Conservation (phyloP, 352 stramenopile species). For the Globisporangium okanoganense region DNA sequence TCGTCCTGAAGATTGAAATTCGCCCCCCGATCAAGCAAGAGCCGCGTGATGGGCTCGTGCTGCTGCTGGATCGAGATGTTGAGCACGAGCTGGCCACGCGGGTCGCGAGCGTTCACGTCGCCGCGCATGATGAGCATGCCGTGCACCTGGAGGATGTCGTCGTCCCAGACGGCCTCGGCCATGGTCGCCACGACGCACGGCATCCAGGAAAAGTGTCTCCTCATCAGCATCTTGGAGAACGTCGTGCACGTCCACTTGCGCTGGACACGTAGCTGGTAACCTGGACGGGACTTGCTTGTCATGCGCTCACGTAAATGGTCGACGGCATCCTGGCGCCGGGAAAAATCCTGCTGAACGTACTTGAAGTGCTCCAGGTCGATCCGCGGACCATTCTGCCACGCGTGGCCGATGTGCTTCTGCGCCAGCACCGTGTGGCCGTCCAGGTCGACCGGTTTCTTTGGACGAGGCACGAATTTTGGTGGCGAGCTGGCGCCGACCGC, state of each 20-base stretch:
- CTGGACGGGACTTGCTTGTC: conserved; percentile 49
- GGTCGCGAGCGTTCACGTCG: conserved; percentile 55
- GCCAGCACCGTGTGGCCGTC: conserved; percentile 32
- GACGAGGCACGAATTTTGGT: conserved; percentile 17
- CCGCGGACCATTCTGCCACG: conserved; percentile 56
- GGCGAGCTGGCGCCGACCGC: conserved; percentile 14
- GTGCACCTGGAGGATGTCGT: conserved; percentile 72
- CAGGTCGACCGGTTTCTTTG: conserved; percentile 19
- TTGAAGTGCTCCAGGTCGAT: conserved; percentile 69
- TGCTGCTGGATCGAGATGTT: conserved; percentile 81
- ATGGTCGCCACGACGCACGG: conserved; percentile 58
- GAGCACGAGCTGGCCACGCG: conserved; percentile 47
- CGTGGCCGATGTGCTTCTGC: conserved; percentile 58
- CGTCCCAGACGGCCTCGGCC: conserved; percentile 68
- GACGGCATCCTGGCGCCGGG: conserved; percentile 51
- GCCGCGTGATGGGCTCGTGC: conserved; percentile 60
- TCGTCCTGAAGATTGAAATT: conserved; percentile 68
- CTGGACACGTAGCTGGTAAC: conserved; percentile 56
- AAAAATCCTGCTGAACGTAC: conserved; percentile 68
- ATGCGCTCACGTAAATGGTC: conserved; percentile 54
- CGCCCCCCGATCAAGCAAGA: conserved; percentile 65
- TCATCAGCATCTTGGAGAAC: conserved; percentile 39
- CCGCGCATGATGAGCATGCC: conserved; percentile 43
- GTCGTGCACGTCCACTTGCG: conserved; percentile 50
- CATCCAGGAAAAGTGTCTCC: conserved; percentile 63